Conservation (phyloP, 768 basidiomycete genomes). For the Basidioascus undulatus region DNA sequence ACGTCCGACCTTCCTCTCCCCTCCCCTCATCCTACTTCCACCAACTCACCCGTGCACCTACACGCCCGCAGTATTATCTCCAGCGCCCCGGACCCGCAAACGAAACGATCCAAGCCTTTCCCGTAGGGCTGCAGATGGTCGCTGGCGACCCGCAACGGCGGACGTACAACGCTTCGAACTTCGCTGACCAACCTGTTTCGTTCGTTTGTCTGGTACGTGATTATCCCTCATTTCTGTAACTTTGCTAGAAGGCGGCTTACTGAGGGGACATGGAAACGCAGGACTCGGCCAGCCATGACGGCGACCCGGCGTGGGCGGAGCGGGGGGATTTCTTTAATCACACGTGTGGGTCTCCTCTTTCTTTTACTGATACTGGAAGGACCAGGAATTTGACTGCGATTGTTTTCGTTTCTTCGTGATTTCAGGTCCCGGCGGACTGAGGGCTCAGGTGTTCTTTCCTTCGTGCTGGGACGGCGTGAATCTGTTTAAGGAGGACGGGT, state of each 20-base stretch:
- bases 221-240: slow-evolving; percentile 11
- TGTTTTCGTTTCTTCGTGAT: too few relatives aligned
- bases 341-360: too few relatives aligned
- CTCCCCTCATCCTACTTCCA: slow-evolving; percentile 11
- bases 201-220: slow-evolving; percentile 20
- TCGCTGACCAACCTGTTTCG: slow-evolving; percentile 16
- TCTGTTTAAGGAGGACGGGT: slow-evolving; percentile 17
- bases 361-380: too few relatives aligned
- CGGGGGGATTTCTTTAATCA: slow-evolving; percentile 19
- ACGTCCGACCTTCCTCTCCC: slow-evolving; percentile 13
- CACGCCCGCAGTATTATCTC: slow-evolving; percentile 18
- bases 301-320: slow-evolving; percentile 16
- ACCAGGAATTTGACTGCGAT: too few relatives aligned
- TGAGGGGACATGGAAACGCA: too few relatives aligned
- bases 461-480: slow-evolving; percentile 20
- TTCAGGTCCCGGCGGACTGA: slow-evolving; percentile 18
- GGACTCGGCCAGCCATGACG: slow-evolving; percentile 1
- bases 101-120: slow-evolving; percentile 18
- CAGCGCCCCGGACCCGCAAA: slow-evolving; percentile 15
- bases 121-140: slow-evolving; percentile 21
- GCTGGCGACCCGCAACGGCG: slow-evolving; percentile 18
- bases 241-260: too few relatives aligned
- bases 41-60: too few relatives aligned
- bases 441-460: slow-evolving; percentile 22
- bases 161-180: slow-evolving; percentile 14